Conservation (phyloP, 441 rosid genomes). For the Pelargonium citronellum region DNA sequence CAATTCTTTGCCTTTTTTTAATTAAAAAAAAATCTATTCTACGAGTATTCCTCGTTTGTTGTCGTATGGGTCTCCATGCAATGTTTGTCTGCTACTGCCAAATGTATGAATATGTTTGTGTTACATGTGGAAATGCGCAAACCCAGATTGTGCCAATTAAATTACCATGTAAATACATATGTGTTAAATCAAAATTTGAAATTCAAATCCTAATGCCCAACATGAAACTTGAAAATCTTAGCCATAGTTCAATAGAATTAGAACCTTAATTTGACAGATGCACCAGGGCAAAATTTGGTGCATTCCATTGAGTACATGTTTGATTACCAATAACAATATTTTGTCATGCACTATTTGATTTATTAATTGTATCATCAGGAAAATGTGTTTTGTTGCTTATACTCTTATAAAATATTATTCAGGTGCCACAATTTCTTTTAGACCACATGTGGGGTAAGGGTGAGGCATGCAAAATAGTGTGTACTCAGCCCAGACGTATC, state of each 20-base stretch:
- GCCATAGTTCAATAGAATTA: neutral
- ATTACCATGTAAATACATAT: neutral
- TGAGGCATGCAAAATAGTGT: slow-evolving; percentile 74
- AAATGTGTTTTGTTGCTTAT: neutral
- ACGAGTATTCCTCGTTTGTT: neutral
- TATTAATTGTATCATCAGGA: neutral
- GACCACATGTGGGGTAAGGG: slow-evolving; percentile 76
- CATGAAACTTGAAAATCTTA: neutral
- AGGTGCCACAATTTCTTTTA: slow-evolving; percentile 90
- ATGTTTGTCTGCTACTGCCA: neutral
- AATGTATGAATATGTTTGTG: neutral
- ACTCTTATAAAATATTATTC: slow-evolving; percentile 20
- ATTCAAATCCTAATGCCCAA: neutral
- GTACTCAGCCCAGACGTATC: slow-evolving; percentile 98
- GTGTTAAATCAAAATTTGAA: neutral
- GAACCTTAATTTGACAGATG: neutral
- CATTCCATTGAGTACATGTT: neutral
- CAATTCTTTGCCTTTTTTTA: slow-evolving; percentile 26
- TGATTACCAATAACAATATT: no score
- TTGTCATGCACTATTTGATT: neutral
- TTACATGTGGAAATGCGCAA: neutral
- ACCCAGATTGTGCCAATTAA: neutral
- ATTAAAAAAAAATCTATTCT: neutral
- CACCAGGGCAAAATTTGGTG: neutral
- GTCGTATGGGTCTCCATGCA: neutral